Conservation (phyloP, 2,329 filamentous ascomycete species). For the Colletotrichum sojae region DNA sequence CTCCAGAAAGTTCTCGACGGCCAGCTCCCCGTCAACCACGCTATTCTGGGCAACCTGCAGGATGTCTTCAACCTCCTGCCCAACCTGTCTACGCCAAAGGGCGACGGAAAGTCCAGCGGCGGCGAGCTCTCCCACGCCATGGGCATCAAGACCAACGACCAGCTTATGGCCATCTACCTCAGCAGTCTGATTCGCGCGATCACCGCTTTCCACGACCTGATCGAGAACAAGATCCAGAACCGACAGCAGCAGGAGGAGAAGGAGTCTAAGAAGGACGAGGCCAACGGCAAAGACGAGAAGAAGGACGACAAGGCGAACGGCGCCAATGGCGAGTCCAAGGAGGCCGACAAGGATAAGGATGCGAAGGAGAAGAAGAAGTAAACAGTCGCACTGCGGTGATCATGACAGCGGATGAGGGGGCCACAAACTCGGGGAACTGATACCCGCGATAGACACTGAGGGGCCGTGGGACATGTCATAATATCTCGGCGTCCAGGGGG, state of each 20-base stretch:
- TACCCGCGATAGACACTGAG: constrained; percentile 39
- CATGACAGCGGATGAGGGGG: constrained; percentile 17
- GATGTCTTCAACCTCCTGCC: constrained; percentile 99
- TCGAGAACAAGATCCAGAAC: constrained; percentile 99
- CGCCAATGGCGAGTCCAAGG: constrained; percentile 64
- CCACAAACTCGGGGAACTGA: constrained; percentile 32
- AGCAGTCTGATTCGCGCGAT: constrained; percentile 97
- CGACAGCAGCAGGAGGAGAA: constrained; percentile 97
- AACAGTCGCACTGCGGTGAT: background rate
- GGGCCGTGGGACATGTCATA: constrained; percentile 38
- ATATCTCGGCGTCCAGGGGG: constrained; percentile 40
- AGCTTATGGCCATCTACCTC: constrained; percentile 98
- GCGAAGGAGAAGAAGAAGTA: constrained; percentile 68
- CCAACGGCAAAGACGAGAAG: constrained; percentile 71
- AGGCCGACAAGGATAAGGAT: constrained; percentile 62
- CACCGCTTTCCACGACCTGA: constrained; percentile 98
- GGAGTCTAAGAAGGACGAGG: constrained; percentile 85
- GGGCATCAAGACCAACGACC: constrained; percentile 99
- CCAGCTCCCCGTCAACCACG: constrained; percentile 95
- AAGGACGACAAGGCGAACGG: constrained; percentile 63
- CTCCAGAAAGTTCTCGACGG: constrained; percentile 95
- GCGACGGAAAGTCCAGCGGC: constrained; percentile 74
- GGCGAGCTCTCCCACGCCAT: constrained; percentile 94
- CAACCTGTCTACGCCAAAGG: constrained; percentile 89
- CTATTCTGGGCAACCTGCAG: constrained; percentile 97